A percentile compares a stretch with the other conserved stretches of the same genome.
Evolutionary conservation across 2,329 filamentous ascomycete genomes (phyloP).

Genomic region (Microdochium trichocladiopsis): DNA sequence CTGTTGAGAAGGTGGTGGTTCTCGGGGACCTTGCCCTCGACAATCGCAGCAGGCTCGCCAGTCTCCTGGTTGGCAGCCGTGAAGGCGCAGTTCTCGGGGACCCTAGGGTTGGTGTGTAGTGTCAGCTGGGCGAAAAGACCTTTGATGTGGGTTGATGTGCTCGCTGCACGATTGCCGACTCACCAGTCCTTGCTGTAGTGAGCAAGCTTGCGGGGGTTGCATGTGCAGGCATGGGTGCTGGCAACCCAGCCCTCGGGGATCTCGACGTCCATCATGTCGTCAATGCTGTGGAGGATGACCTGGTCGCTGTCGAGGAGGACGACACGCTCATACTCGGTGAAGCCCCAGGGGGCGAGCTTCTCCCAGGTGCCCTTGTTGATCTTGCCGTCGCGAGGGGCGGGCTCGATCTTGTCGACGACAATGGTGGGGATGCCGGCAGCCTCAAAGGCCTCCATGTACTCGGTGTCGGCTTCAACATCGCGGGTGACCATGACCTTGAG

Average conservation of each 20-base stretch:
- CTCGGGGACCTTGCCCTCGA: slow-evolving; percentile 11
- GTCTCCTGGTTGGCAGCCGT: slow-evolving; percentile 20
- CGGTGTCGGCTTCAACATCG: slow-evolving; percentile 22
- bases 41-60: slow-evolving; percentile 16
- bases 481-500: slow-evolving; percentile 23
- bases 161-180: not conserved
- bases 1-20: slow-evolving; percentile 27
- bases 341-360: slow-evolving; percentile 24
- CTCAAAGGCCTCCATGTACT: slow-evolving; percentile 24
- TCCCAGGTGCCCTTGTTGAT: slow-evolving; percentile 25
- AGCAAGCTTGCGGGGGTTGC: slow-evolving; percentile 20
- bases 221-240: slow-evolving; percentile 23
- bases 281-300: slow-evolving; percentile 21
- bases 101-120: slow-evolving; percentile 5
- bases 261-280: slow-evolving; percentile 21
- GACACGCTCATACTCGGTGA: slow-evolving; percentile 22
- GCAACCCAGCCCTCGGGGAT: slow-evolving; percentile 21
- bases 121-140: not conserved
- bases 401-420: slow-evolving; percentile 24
- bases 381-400: slow-evolving; percentile 21
- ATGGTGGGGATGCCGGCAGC: slow-evolving; percentile 23
- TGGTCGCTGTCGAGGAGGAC: slow-evolving; percentile 24
- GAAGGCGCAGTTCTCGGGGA: slow-evolving; percentile 21
- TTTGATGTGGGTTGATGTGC: not conserved
- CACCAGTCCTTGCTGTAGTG: slow-evolving; percentile 23